These are phyloP conservation scores for Solanum neorickii DNA, from an alignment of 257 asterid species.

Conservation along the genomic window DNA sequence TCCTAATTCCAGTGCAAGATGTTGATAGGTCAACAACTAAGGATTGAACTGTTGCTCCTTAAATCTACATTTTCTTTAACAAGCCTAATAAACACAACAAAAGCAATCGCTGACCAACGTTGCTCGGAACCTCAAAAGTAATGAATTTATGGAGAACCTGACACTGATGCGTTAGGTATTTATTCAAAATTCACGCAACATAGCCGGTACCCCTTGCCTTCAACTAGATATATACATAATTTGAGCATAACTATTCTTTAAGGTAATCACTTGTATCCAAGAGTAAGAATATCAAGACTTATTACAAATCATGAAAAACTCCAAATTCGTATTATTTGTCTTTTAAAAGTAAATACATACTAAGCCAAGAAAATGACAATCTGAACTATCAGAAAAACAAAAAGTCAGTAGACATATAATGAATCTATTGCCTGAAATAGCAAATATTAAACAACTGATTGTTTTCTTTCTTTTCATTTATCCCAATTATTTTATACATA, in stretches of 20 bases:
- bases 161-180: background rate
- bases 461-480: background rate
- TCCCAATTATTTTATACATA: background rate
- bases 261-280: background rate
- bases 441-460: background rate
- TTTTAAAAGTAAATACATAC: background rate
- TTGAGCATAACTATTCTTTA: background rate
- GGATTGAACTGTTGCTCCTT: constrained; percentile 15
- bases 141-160: background rate
- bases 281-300: background rate
- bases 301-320: background rate
- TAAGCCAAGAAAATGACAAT: background rate
- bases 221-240: background rate
- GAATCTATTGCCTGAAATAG: background rate
- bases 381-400: background rate
- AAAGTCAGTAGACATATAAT: background rate
- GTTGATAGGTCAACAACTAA: constrained; percentile 31
- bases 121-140: background rate
- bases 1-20: constrained; percentile 37
- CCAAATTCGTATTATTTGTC: background rate
- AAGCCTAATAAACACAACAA: background rate
- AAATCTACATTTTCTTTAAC: background rate
- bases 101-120: background rate
- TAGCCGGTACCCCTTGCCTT: background rate
- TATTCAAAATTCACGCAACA: background rate